phyloP scores from a whole-genome alignment of 768 basidiomycete species.

The Kondoa malvinella region DNA sequence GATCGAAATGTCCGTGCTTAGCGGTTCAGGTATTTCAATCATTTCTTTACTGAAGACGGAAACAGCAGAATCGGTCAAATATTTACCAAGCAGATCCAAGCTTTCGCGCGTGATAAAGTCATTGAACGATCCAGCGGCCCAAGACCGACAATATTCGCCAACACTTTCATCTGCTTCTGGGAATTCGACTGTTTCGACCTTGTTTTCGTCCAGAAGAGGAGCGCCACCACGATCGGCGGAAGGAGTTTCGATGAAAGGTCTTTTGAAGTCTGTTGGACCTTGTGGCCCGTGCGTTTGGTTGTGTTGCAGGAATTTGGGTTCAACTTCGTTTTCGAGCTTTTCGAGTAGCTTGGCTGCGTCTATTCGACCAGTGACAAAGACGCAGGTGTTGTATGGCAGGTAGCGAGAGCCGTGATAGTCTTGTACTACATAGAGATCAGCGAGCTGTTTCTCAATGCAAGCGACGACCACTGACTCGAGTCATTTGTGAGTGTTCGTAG shows the following conservation, averaged over 20 bases:
- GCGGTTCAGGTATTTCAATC: constrained; percentile 72
- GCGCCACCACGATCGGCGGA: constrained; percentile 43
- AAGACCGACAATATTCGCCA: constrained; percentile 64
- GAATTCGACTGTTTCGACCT: constrained; percentile 62
- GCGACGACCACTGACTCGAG: constrained; percentile 45
- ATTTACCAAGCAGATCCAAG: constrained; percentile 65
- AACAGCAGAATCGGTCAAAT: constrained; percentile 53
- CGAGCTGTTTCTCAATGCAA: constrained; percentile 9
- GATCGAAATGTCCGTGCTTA: constrained; percentile 62
- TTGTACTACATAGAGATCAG: constrained; percentile 43
- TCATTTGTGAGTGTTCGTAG: constrained; percentile 67
- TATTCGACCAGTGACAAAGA: constrained; percentile 79
- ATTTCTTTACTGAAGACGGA: constrained; percentile 54
- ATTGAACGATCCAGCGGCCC: constrained; percentile 57
- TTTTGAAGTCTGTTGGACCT: constrained; percentile 62
- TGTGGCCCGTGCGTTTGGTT: constrained; percentile 48
- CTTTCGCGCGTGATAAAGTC: constrained; percentile 63
- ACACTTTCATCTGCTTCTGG: constrained; percentile 88
- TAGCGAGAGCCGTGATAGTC: constrained; percentile 78
- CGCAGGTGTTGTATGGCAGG: constrained; percentile 77
- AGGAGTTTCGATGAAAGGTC: constrained; percentile 78
- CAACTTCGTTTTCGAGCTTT: constrained; percentile 64
- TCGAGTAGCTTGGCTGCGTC: constrained; percentile 55
- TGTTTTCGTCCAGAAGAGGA: constrained; percentile 39
- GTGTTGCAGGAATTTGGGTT: constrained; percentile 62